A percentile compares a stretch with the other conserved stretches of the same genome.
phyloP scores from a whole-genome alignment of 2,329 filamentous ascomycete genomes.

The Didymella arachidicola region DNA sequence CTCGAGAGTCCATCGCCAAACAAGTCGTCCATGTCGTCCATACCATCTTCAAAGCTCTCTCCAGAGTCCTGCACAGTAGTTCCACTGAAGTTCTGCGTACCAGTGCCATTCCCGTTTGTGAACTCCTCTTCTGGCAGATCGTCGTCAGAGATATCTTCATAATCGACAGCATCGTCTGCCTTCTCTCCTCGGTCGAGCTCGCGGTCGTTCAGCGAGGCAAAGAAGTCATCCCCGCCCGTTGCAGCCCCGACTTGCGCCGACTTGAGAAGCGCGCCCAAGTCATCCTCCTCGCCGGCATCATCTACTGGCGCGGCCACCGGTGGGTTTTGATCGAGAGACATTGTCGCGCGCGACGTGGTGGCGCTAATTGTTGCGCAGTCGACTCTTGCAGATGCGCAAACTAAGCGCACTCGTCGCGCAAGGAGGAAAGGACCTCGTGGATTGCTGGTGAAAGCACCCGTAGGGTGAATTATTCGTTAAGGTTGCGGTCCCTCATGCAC shows the following conservation, averaged over 20 bases:
- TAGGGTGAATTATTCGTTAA: slow-evolving; percentile 24
- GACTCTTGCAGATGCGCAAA: neutral
- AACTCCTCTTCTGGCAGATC: slow-evolving; percentile 79
- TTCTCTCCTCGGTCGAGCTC: slow-evolving; percentile 70
- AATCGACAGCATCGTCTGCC: slow-evolving; percentile 91
- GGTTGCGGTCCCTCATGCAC: slow-evolving; percentile 35
- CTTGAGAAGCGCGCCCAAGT: slow-evolving; percentile 32
- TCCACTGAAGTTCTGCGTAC: slow-evolving; percentile 40
- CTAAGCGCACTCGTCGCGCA: neutral
- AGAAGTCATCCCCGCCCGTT: slow-evolving; percentile 32
- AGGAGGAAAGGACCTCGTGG: slow-evolving; percentile 5
- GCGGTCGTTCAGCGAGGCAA: slow-evolving; percentile 39
- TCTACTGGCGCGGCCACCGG: slow-evolving; percentile 16
- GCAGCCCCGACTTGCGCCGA: slow-evolving; percentile 31
- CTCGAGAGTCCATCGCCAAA: slow-evolving; percentile 37
- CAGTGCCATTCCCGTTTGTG: slow-evolving; percentile 29
- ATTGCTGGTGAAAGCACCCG: slow-evolving; percentile 26
- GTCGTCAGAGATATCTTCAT: slow-evolving; percentile 88
- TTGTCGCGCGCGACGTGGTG: slow-evolving; percentile 31
- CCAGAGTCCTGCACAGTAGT: slow-evolving; percentile 55
- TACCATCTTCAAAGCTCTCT: slow-evolving; percentile 50
- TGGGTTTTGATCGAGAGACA: slow-evolving; percentile 32
- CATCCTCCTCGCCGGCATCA: slow-evolving; percentile 34
- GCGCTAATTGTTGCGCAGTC: neutral
- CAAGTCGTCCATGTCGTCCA: slow-evolving; percentile 39